phyloP scores from a whole-genome alignment of 2,329 filamentous ascomycete species.

The Xylaria polymorpha region DNA sequence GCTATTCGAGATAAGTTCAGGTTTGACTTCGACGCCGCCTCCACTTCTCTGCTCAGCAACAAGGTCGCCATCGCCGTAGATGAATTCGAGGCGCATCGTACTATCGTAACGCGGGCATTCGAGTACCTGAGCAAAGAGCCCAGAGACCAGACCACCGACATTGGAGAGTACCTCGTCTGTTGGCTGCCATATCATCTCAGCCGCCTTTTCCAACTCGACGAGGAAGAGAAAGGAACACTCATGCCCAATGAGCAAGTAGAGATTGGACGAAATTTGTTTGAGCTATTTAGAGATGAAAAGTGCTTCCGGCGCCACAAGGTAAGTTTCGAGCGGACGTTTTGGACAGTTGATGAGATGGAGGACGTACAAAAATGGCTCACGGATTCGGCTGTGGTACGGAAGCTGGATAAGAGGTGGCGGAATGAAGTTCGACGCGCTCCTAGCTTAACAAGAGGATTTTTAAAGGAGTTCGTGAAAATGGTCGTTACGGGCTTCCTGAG shows the following conservation, averaged over 20 bases:
- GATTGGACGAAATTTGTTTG: constrained; percentile 41
- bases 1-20: constrained; percentile 44
- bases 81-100: constrained; percentile 45
- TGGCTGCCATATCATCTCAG: constrained; percentile 42
- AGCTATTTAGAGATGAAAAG: constrained; percentile 38
- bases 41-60: constrained; percentile 31
- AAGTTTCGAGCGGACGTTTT: constrained; percentile 30
- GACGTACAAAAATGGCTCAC: constrained; percentile 41
- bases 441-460: constrained; percentile 36
- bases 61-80: constrained; percentile 40
- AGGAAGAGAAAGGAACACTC: constrained; percentile 38
- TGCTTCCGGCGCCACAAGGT: constrained; percentile 36
- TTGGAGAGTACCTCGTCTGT: constrained; percentile 40
- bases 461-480: constrained; percentile 31
- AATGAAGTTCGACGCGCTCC: constrained; percentile 31
- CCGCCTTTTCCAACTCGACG: constrained; percentile 34
- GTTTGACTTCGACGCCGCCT: constrained; percentile 39
- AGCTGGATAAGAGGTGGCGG: constrained; percentile 40
- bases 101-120: constrained; percentile 41
- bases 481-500: constrained; percentile 30
- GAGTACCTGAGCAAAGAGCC: constrained; percentile 37
- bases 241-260: constrained; percentile 34
- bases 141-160: constrained; percentile 29
- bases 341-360: constrained; percentile 38
- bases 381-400: constrained; percentile 39